Conservation (phyloP, 1,284 basidiomycete species). For the Ceratobasidium sp. region DNA sequence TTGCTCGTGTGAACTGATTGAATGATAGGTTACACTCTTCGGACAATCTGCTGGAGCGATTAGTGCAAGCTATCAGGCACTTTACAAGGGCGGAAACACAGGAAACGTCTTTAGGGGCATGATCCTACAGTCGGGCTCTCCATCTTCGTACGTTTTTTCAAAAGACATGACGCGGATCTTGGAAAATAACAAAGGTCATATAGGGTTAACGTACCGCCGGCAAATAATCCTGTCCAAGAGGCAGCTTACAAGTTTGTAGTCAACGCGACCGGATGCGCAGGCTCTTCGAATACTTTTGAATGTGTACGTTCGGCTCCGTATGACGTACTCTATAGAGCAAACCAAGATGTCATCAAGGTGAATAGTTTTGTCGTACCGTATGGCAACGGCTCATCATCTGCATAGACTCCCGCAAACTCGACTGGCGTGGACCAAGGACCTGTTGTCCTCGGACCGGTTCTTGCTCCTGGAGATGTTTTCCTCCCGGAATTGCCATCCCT, state of each 20-base stretch:
- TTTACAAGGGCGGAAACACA: conserved; percentile 42
- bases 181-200: neutral
- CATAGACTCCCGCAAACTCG: neutral
- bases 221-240: conserved; percentile 28
- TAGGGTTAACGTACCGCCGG: conserved; percentile 4
- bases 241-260: conserved; percentile 9
- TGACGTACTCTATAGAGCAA: conserved; percentile 6
- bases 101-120: conserved; percentile 39
- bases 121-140: conserved; percentile 41
- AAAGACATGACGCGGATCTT: neutral
- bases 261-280: conserved; percentile 24
- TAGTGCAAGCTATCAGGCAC: conserved; percentile 43
- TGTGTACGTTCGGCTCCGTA: conserved; percentile 22
- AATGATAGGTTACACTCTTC: conserved; percentile 40
- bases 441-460: conserved; percentile 15
- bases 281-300: conserved; percentile 7
- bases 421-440: neutral
- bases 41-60: conserved; percentile 49
- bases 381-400: too few species aligned
- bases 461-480: conserved; percentile 48
- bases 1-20: neutral
- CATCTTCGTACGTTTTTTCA: conserved; percentile 20
- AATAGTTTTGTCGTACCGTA: neutral
- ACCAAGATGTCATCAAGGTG: conserved; percentile 16
- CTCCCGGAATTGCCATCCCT: conserved; percentile 48